phyloP scores from a whole-genome alignment of 371 early-diverging fungal species.

The Mucor circinelloides region DNA sequence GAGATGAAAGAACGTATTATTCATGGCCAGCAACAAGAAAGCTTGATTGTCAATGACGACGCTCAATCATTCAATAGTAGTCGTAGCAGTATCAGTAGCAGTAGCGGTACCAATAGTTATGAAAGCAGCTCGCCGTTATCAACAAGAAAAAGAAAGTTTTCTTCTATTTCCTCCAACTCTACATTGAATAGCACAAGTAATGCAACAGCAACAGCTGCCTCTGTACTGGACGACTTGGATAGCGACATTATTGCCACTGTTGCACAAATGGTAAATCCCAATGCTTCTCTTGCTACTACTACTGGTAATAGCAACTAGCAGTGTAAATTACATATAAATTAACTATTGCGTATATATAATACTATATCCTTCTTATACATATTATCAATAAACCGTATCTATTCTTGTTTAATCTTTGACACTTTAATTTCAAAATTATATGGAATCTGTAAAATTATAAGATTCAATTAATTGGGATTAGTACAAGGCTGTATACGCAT shows the following conservation, averaged over 20 bases:
- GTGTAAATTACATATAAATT: too few relatives aligned
- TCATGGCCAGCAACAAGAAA: constrained; percentile 20
- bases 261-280: constrained; percentile 30
- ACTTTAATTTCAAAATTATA: too few relatives aligned
- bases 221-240: constrained; percentile 15
- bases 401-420: too few relatives aligned
- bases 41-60: neutral
- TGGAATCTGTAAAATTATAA: too few relatives aligned
- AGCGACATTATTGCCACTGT: constrained; percentile 26
- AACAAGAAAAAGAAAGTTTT: neutral
- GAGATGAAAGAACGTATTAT: constrained; percentile 59
- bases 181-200: neutral
- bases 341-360: too few relatives aligned
- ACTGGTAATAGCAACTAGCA: too few relatives aligned
- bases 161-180: neutral
- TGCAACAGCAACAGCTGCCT: neutral
- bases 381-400: too few relatives aligned
- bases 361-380: too few relatives aligned
- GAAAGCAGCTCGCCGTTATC: neutral
- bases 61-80: neutral
- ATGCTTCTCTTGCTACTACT: neutral
- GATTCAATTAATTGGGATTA: too few relatives aligned
- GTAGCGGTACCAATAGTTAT: neutral
- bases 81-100: neutral
- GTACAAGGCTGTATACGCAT: too few relatives aligned